Evolutionary conservation across 2,329 filamentous ascomycete genomes (phyloP), one percentile per base, ranked within the genome.

Genomic region (Fusarium nodosum): DNA sequence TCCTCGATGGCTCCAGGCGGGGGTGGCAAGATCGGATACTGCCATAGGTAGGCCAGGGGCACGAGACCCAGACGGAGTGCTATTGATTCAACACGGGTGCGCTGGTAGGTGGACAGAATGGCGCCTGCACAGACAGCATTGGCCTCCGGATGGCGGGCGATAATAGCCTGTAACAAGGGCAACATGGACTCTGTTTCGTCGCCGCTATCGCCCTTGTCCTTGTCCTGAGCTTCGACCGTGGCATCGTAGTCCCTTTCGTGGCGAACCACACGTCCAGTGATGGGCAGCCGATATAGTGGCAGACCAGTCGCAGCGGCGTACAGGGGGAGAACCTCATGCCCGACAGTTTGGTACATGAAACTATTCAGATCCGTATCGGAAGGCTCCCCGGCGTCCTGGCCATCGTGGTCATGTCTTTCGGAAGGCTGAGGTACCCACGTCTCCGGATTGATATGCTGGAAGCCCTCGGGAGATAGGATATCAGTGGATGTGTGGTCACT

Each of bases 321-420:
- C 18, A 97, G 86, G 4, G 94, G 93, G 60, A 98, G 91, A 20
- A 97, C 84, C 60, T 89, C 86, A 80, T 98, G 93, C 15, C 96
- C 96, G 64, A 97, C 93, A 5, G 96, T 99, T 83, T 99, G 96
- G 84, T 98, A 99, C 96, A 99, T 99, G 89, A 96, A 98, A 82
- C 94, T 97, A 80, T 99, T 93, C 73, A 97, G 86, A 78, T 98
- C 82, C 48, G 75, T 78, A 47, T 83, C 77, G 55, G 72, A 60
- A 62, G 61, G 18, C 58, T 72, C 60, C 48, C 64, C 60, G 34
- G 48, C 41, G 33, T 52, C 45, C 41, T 66, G 45, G 56, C 39
- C 44, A 48, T 56, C 56, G 67, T 64, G 46, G 44, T 44, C 15
- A 28, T 53, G 45, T 44, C 34, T 33, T 36, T 50, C 46, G 41